A percentile compares a stretch with the other conserved stretches of the same genome.
Conservation (phyloP, 768 basidiomycete genomes). For the Termitomyces sp. region DNA sequence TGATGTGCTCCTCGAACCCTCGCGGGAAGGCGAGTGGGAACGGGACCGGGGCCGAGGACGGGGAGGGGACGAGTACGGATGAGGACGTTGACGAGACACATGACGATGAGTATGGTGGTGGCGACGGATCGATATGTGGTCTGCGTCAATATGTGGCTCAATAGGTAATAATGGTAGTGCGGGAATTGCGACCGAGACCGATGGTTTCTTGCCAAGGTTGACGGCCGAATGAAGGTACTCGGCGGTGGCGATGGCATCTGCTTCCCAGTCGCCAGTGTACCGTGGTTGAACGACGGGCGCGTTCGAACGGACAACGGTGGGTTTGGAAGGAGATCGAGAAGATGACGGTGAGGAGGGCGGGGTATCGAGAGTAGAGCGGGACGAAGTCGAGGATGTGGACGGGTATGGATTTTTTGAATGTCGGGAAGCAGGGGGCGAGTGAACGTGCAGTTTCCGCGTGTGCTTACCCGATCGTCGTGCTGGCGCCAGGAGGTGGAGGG, state of each 20-base stretch:
- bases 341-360: neutral
- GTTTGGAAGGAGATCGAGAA: neutral
- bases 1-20: neutral
- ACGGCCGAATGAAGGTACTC: neutral
- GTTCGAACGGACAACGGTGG: neutral
- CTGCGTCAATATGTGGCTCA: neutral
- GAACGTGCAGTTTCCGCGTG: neutral
- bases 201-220: neutral
- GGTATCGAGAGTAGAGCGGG: neutral
- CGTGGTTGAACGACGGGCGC: neutral
- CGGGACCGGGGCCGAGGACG: neutral
- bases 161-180: neutral
- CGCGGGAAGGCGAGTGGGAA: slow-evolving; percentile 5
- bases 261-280: slow-evolving; percentile 19
- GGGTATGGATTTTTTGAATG: neutral
- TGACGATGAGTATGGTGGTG: neutral
- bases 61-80: slow-evolving; percentile 1
- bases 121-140: neutral
- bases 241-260: slow-evolving; percentile 10
- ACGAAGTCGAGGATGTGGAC: neutral
- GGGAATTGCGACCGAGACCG: neutral
- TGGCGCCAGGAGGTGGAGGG: neutral
- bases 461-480: neutral
- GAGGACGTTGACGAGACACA: slow-evolving; percentile 5
- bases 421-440: neutral